phyloP scores from a whole-genome alignment of 1,284 basidiomycete species.

The Grifola frondosa region DNA sequence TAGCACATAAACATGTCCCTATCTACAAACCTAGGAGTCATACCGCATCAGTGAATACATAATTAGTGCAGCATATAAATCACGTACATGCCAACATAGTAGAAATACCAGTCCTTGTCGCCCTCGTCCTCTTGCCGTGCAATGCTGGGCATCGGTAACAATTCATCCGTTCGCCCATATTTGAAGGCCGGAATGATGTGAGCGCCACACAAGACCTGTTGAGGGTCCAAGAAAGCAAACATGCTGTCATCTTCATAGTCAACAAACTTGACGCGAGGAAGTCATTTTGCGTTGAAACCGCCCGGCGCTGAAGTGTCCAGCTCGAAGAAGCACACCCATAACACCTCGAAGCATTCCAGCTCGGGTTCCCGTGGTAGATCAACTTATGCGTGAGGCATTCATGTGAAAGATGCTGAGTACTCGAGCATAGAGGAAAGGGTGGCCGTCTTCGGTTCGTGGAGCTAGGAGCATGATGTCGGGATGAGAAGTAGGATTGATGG shows the following conservation, averaged over 20 bases:
- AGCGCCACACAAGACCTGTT: slow-evolving; percentile 23
- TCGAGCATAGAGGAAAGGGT: slow-evolving; percentile 16
- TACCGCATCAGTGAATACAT: too few species aligned
- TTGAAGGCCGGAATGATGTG: slow-evolving; percentile 31
- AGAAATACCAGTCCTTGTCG: too few species aligned
- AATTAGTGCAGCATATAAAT: too few species aligned
- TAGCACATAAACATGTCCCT: too few species aligned
- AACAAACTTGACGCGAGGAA: slow-evolving; percentile 23
- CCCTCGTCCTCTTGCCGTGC: slow-evolving; percentile 19
- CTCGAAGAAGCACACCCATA: slow-evolving; percentile 32
- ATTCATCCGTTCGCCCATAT: slow-evolving; percentile 13
- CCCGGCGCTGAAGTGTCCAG: slow-evolving; percentile 7
- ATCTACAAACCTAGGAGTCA: too few species aligned
- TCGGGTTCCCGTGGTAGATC: neutral
- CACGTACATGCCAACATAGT: too few species aligned
- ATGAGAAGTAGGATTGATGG: slow-evolving; percentile 32
- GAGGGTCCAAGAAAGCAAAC: slow-evolving; percentile 32
- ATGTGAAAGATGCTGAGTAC: slow-evolving; percentile 22
- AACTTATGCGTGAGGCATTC: slow-evolving; percentile 4
- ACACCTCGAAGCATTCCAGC: slow-evolving; percentile 19
- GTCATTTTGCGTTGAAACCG: slow-evolving; percentile 17
- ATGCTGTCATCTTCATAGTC: slow-evolving; percentile 15
- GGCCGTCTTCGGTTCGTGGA: neutral
- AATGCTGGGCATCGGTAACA: slow-evolving; percentile 30
- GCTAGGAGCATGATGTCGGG: slow-evolving; percentile 35